A percentile compares a stretch with the other conserved stretches of the same genome.
Evolutionary conservation across 129 eudicot genomes (phyloP).

Genomic region (Smallanthus sonchifolius): DNA sequence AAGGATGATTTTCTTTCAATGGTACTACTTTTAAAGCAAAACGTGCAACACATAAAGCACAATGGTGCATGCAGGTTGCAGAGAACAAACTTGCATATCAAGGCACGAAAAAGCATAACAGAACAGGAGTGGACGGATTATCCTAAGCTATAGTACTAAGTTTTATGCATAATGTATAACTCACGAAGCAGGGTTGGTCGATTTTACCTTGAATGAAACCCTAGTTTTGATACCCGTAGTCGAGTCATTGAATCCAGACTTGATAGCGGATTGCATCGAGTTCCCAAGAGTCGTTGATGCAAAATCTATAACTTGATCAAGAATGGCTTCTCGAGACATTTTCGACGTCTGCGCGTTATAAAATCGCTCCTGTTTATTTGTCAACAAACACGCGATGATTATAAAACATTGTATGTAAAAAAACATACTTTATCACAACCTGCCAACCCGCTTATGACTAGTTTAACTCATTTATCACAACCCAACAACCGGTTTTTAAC

Average conservation of each 20-base stretch:
- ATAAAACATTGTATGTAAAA: not conserved
- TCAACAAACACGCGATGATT: not conserved
- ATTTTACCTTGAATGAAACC: slow-evolving; percentile 69
- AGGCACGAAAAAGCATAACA: not conserved
- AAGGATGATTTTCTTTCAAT: not conserved
- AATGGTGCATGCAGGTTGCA: no score
- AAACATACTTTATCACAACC: not conserved
- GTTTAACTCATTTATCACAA: no score
- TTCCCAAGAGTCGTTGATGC: slow-evolving; percentile 41
- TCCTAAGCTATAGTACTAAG: not conserved
- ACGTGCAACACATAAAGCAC: not conserved
- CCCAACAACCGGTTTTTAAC: no score
- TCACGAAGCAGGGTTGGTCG: not conserved
- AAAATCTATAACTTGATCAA: slow-evolving; percentile 36
- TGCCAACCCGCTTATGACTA: no score
- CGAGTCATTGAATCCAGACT: slow-evolving; percentile 53
- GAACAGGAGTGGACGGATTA: not conserved
- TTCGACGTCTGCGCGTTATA: slow-evolving; percentile 50
- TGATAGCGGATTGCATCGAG: slow-evolving; percentile 39
- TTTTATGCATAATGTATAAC: not conserved
- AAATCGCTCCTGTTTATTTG: slow-evolving; percentile 50
- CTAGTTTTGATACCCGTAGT: slow-evolving; percentile 60
- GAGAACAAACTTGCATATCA: not conserved
- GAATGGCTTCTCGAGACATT: slow-evolving; percentile 44
- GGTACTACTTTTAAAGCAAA: not conserved